Evolutionary conservation across 805 yeast genomes (phyloP).

Genomic region (Metschnikowia bowlesiae): DNA sequence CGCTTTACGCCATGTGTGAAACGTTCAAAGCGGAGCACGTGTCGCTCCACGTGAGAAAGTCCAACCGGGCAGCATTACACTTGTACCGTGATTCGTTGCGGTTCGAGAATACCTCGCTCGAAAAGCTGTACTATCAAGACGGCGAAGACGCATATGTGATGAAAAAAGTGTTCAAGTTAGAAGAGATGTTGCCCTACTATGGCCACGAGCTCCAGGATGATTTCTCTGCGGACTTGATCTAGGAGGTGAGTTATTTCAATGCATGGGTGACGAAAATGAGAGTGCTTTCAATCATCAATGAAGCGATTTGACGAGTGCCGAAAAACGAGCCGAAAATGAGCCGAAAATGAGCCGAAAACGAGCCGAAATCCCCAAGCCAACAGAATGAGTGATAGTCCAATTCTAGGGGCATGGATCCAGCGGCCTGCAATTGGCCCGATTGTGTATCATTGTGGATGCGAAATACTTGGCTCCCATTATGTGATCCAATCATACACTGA

Average conservation of each 20-base stretch:
- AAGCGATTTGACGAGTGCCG: too few species aligned
- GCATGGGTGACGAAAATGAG: background rate
- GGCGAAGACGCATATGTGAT: constrained; percentile 97
- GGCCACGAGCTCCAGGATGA: constrained; percentile 49
- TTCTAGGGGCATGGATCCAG: too few species aligned
- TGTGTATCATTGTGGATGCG: too few species aligned
- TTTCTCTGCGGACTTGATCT: constrained; percentile 33
- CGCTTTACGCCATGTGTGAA: constrained; percentile 75
- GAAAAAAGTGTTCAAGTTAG: constrained; percentile 64
- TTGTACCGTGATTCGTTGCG: constrained; percentile 79
- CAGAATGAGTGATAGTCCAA: too few species aligned
- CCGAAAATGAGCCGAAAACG: too few species aligned
- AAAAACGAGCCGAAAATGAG: too few species aligned
- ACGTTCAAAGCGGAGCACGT: constrained; percentile 78
- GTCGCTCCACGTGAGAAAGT: constrained; percentile 87
- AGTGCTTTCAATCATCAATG: background rate
- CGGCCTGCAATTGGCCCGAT: too few species aligned
- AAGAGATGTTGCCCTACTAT: constrained; percentile 56
- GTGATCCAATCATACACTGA: too few species aligned
- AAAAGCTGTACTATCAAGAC: constrained; percentile 88
- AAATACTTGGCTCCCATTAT: too few species aligned
- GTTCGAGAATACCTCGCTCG: constrained; percentile 79
- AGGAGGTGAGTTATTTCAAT: background rate
- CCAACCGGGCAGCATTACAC: constrained; percentile 91
- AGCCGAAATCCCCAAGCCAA: too few species aligned